These are phyloP conservation scores for Rehmannia glutinosa DNA, from an alignment of 257 asterid species.

Conservation along the genomic window DNA sequence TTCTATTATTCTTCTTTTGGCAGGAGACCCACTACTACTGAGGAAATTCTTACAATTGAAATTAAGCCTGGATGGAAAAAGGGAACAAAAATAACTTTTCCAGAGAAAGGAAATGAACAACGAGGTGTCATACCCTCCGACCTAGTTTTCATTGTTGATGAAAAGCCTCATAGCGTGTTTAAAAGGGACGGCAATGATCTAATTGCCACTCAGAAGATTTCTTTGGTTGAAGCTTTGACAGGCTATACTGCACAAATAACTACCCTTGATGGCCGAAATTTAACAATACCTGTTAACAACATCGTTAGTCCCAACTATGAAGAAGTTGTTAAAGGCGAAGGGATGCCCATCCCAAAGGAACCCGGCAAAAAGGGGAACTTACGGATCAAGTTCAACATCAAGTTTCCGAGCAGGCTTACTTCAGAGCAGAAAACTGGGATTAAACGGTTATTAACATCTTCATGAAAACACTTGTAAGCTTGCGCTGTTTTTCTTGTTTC, in stretches of 20 bases:
- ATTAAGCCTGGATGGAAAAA: conserved; percentile 96
- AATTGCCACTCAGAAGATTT: conserved; percentile 59
- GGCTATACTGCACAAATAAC: conserved; percentile 68
- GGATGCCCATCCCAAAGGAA: conserved; percentile 92
- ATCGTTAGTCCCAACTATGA: conserved; percentile 67
- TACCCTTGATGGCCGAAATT: conserved; percentile 70
- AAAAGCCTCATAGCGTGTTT: conserved; percentile 73
- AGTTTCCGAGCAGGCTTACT: conserved; percentile 81
- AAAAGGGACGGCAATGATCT: conserved; percentile 90
- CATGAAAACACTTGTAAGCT: conserved; percentile 35
- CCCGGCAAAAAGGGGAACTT: conserved; percentile 79
- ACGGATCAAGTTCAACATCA: conserved; percentile 69
- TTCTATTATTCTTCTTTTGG: conserved; percentile 1
- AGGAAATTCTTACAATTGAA: conserved; percentile 74
- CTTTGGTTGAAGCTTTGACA: conserved; percentile 77
- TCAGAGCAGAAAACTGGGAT: conserved; percentile 84
- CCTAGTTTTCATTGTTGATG: conserved; percentile 77
- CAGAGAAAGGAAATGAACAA: conserved; percentile 82
- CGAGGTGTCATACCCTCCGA: conserved; percentile 80
- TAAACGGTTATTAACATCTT: conserved; percentile 55
- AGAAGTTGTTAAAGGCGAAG: conserved; percentile 80
- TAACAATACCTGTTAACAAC: conserved; percentile 57
- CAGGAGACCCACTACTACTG: conserved; percentile 65
- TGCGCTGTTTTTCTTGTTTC: conserved; percentile 2
- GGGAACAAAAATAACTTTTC: conserved; percentile 93